phyloP scores from a whole-genome alignment of 371 early-diverging fungal genomes.

The Mucor indicus region DNA sequence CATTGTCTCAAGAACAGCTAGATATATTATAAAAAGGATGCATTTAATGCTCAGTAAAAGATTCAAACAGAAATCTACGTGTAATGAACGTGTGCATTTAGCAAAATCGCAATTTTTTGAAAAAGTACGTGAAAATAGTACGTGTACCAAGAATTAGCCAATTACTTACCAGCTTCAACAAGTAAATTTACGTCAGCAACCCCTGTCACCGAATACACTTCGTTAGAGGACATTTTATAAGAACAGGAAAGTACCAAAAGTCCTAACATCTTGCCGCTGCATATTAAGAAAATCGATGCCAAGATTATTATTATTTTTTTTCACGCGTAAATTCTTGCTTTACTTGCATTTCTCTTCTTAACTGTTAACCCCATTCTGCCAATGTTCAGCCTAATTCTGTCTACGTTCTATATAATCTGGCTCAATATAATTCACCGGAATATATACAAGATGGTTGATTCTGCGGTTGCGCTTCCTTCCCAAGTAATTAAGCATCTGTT shows the following conservation, averaged over 20 bases:
- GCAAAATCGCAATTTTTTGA: no score
- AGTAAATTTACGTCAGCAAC: slow-evolving; percentile 4
- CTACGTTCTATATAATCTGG: slow-evolving; percentile 14
- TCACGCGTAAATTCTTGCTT: no score
- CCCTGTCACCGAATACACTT: slow-evolving; percentile 8
- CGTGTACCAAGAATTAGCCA: no score
- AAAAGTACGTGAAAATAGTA: no score
- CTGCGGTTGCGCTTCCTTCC: slow-evolving; percentile 15
- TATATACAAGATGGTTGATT: slow-evolving; percentile 13
- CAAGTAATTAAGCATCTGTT: slow-evolving; percentile 14
- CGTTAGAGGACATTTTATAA: slow-evolving; percentile 7
- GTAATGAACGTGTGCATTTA: no score
- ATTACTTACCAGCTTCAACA: slow-evolving; percentile 5
- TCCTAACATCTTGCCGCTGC: slow-evolving; percentile 11
- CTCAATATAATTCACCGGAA: slow-evolving; percentile 14
- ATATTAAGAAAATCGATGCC: slow-evolving; percentile 15
- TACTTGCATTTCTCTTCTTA: slow-evolving; percentile 11
- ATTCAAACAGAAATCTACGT: no score
- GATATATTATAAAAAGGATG: no score
- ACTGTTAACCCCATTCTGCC: no score
- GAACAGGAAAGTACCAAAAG: slow-evolving; percentile 4
- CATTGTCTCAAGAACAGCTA: no score
- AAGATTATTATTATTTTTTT: slow-evolving; percentile 9
- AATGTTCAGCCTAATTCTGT: slow-evolving; percentile 17
- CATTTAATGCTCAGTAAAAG: no score